Conservation (phyloP, 495 filamentous ascomycete genomes). For the Penicilliopsis zonata region DNA sequence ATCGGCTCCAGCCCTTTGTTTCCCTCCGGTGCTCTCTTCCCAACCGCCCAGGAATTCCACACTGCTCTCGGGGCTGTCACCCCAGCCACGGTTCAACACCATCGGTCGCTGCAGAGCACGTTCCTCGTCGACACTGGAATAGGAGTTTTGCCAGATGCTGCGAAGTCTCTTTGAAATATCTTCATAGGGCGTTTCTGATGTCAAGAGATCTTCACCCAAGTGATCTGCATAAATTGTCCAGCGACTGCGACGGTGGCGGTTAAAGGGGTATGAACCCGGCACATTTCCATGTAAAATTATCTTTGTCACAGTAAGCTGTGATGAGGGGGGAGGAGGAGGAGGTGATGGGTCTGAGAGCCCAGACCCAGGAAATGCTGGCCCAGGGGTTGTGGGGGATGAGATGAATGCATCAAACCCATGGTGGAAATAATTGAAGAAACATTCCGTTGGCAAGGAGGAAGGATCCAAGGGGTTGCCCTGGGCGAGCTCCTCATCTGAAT, state of each 20-base stretch:
- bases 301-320: conserved; percentile 74
- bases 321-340: conserved; percentile 29
- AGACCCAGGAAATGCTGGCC: conserved; percentile 49
- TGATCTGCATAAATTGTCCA: conserved; percentile 60
- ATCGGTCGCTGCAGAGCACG: conserved; percentile 60
- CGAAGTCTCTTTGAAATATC: conserved; percentile 54
- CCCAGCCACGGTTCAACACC: conserved; percentile 82
- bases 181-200: conserved; percentile 69
- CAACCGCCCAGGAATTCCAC: conserved; percentile 81
- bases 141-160: conserved; percentile 59
- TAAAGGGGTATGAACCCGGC: conserved; percentile 92
- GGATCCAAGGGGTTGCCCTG: conserved; percentile 20
- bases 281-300: conserved; percentile 87
- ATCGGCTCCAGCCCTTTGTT: conserved; percentile 23
- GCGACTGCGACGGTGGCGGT: conserved; percentile 78
- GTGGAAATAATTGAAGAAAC: conserved; percentile 94
- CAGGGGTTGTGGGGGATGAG: conserved; percentile 56
- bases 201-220: conserved; percentile 22
- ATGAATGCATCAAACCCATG: conserved; percentile 92
- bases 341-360: conserved; percentile 19
- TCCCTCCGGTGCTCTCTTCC: conserved; percentile 58
- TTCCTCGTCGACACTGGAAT: conserved; percentile 47
- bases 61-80: conserved; percentile 83
- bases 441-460: conserved; percentile 46
- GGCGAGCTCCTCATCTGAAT: conserved; percentile 53